These are phyloP conservation scores for Pleurotus ostreatus DNA, from an alignment of 768 basidiomycete species.

Conservation along the genomic window DNA sequence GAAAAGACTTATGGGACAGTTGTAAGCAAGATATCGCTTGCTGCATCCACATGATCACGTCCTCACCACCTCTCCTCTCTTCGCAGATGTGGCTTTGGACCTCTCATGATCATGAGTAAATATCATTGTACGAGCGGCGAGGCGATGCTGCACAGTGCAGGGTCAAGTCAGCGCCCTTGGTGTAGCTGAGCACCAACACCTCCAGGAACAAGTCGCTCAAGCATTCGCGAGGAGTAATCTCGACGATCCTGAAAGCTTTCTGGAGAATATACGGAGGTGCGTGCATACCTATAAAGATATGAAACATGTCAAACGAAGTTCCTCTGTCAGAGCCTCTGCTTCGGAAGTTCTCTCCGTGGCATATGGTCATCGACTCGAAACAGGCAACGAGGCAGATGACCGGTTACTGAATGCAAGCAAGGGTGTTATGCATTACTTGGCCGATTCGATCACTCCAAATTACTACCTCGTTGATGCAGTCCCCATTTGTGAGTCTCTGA, in stretches of 20 bases:
- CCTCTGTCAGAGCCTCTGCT: not conserved
- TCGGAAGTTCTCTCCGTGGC: not conserved
- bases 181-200: not conserved
- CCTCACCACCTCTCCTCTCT: too few relatives aligned
- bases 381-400: not conserved
- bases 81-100: not conserved
- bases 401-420: not conserved
- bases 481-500: not conserved
- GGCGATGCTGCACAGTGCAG: not conserved
- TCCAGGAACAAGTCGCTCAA: not conserved
- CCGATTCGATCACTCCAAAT: not conserved
- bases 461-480: not conserved
- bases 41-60: too few relatives aligned
- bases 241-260: not conserved
- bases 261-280: not conserved
- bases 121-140: not conserved
- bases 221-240: not conserved
- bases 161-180: not conserved
- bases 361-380: not conserved
- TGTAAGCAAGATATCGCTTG: not conserved
- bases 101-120: not conserved
- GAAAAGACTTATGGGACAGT: slow-evolving; percentile 16
- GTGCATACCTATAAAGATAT: not conserved
- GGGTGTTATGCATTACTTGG: not conserved
- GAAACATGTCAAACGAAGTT: not conserved